Conservation (phyloP, 2,329 filamentous ascomycete species). For the Sporothrix dimorphospora region DNA sequence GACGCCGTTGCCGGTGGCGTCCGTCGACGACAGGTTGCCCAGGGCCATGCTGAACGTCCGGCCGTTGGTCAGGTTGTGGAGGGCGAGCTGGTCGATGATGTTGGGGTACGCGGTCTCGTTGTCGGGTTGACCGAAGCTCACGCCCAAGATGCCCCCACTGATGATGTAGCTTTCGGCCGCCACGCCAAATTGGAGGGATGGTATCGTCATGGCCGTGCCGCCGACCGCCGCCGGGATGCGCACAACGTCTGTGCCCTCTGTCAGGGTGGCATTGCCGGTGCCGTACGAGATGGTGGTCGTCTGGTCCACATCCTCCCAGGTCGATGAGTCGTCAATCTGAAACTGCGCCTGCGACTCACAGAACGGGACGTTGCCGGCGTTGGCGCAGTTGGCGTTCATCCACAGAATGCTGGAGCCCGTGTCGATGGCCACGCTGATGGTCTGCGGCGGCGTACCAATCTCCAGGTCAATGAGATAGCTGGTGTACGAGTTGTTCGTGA, state of each 20-base stretch:
- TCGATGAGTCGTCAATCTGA: not conserved
- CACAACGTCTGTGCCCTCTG: not conserved
- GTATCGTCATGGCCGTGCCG: not conserved
- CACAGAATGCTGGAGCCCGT: slow-evolving; percentile 25
- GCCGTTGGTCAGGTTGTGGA: not conserved
- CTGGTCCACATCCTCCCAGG: not conserved
- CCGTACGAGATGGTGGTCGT: not conserved
- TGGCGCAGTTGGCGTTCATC: slow-evolving; percentile 12
- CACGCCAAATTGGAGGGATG: not conserved
- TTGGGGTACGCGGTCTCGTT: not conserved
- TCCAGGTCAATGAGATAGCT: not conserved
- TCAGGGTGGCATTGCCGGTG: not conserved
- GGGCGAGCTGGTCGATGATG: not conserved
- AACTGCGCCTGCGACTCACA: not conserved
- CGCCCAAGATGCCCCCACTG: not conserved
- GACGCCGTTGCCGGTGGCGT: not conserved
- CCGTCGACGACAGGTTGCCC: not conserved
- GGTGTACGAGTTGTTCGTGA: not conserved
- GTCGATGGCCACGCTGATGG: slow-evolving; percentile 19
- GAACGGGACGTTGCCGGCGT: not conserved
- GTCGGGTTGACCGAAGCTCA: not conserved
- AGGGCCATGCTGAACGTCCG: slow-evolving; percentile 4
- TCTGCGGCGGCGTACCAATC: slow-evolving; percentile 25
- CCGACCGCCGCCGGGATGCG: not conserved
- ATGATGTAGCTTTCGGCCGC: not conserved